phyloP scores from a whole-genome alignment of 2,329 filamentous ascomycete species.

The Trichophyton simii region DNA sequence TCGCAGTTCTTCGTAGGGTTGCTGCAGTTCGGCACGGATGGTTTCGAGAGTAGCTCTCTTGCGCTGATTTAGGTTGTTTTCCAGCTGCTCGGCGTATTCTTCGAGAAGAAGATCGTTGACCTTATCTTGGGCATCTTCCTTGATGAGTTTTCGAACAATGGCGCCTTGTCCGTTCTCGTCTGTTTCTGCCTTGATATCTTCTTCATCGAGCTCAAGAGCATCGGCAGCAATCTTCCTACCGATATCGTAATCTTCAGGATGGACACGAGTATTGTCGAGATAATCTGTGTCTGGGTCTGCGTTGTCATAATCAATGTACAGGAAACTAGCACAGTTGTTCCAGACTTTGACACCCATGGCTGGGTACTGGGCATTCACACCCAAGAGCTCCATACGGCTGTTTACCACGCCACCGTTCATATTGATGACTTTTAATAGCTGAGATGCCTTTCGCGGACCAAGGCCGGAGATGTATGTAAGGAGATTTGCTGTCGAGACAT shows the following conservation, averaged over 20 bases:
- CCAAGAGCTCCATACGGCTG: constrained; percentile 75
- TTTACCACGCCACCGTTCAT: constrained; percentile 76
- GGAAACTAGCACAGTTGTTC: constrained; percentile 93
- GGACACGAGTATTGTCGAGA: constrained; percentile 89
- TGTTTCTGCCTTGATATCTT: constrained; percentile 89
- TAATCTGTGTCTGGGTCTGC: constrained; percentile 75
- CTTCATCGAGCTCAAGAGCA: constrained; percentile 89
- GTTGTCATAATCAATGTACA: constrained; percentile 80
- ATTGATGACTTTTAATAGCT: constrained; percentile 79
- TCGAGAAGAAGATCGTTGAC: constrained; percentile 94
- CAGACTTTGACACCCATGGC: constrained; percentile 84
- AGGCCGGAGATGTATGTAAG: constrained; percentile 84
- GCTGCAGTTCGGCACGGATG: constrained; percentile 83
- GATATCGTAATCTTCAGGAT: constrained; percentile 96
- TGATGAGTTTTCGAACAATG: constrained; percentile 88
- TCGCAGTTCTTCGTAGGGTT: constrained; percentile 86
- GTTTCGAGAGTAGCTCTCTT: constrained; percentile 94
- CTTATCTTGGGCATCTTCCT: constrained; percentile 83
- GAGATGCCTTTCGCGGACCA: constrained; percentile 78
- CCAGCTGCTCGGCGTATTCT: constrained; percentile 90
- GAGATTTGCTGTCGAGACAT: constrained; percentile 71
- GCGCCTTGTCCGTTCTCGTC: constrained; percentile 82
- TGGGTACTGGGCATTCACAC: constrained; percentile 68
- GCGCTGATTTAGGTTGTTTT: constrained; percentile 81
- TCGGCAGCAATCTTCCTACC: constrained; percentile 97